A percentile compares a stretch with the other conserved stretches of the same genome.
These are phyloP conservation scores for Nakataea oryzae DNA, from an alignment of 2,329 filamentous ascomycete genomes.

Conservation along the genomic window DNA sequence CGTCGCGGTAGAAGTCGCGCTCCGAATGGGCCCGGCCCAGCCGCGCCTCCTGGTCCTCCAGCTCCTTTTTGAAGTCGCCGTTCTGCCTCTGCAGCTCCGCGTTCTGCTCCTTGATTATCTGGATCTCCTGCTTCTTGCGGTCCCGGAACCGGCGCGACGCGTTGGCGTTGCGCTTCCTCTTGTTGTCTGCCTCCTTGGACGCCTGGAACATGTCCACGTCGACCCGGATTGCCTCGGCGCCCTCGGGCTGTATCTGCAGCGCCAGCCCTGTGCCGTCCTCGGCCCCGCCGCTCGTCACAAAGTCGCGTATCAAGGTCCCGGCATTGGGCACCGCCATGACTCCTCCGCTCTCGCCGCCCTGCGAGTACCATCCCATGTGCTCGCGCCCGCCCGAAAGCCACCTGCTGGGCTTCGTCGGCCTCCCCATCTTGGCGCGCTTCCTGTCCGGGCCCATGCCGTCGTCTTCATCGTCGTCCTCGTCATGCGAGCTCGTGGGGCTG, in stretches of 20 bases:
- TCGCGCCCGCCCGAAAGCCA: background rate
- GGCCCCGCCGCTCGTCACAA: background rate
- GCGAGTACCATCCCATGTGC: background rate
- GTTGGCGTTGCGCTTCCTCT: constrained; percentile 73
- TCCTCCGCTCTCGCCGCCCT: background rate
- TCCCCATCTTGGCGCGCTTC: background rate
- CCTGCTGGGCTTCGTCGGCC: background rate
- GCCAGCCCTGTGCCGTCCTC: constrained; percentile 7
- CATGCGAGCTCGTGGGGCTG: background rate
- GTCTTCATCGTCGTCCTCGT: background rate
- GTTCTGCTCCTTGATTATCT: constrained; percentile 51
- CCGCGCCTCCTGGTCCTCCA: constrained; percentile 32
- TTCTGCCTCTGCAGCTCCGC: constrained; percentile 60
- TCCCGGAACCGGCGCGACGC: constrained; percentile 75
- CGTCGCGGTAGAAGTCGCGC: constrained; percentile 61
- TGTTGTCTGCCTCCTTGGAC: constrained; percentile 75
- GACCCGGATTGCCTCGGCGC: constrained; percentile 40
- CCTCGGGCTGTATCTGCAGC: constrained; percentile 20
- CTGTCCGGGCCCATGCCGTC: background rate
- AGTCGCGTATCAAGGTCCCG: background rate
- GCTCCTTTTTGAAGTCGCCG: constrained; percentile 45
- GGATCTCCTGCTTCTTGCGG: constrained; percentile 57
- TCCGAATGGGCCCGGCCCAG: constrained; percentile 24
- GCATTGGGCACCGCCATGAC: background rate
- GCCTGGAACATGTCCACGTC: constrained; percentile 73